Evolutionary conservation across 192 early-diverging fungal genomes (phyloP), one percentile per base, ranked within the genome.

Genomic region (Dispira parvispora): DNA sequence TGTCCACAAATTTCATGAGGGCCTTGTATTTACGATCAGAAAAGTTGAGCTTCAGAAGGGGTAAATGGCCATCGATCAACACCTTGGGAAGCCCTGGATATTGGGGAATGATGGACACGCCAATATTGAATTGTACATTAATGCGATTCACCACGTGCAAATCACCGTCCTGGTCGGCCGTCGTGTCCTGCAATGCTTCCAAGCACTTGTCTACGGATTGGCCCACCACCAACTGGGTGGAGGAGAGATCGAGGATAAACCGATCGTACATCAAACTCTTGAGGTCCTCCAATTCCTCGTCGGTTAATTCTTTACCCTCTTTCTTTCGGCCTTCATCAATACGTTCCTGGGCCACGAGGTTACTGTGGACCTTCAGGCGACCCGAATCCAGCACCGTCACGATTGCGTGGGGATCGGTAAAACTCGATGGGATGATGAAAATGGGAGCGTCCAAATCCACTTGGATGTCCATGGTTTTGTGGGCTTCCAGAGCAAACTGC

Each of bases 361-460:
- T 85, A 47, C 87, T 91, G 67, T 88, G 83, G 10, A 99, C 84
- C 27, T 83, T 77, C 62, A 99, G 87, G 57, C 90, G 89, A 56
- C 96, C 96, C 20, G 88, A 88, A 69, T 99, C 94, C 20, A 99
- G 68, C 2, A 95, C 87, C 16, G 91, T 75, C 8, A 93, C 87
- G 55, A 78, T 70, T 18, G 85, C 69, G 52, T 83, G 70, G 43
- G 70, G 67, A 42, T 73, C 68, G 8, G 73, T 69, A 32, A 73
- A 79, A 68, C 80, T 75, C 64, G 87, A 81, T 0, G 93, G 94
- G 25, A 99, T 78, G 18, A 96, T 78, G 75, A 99, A 83, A 49
- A 97, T 88, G 2, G 96, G 96, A 5, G 96, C 96, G 65, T 94
- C 90, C 72, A 94, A 83, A 63, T 99, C 94, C n/a, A 99, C 81